Percentiles rank a stretch among this genome's conserved stretches.
Conservation (phyloP, 169 alveolate species). For the Plasmodium malariae region DNA sequence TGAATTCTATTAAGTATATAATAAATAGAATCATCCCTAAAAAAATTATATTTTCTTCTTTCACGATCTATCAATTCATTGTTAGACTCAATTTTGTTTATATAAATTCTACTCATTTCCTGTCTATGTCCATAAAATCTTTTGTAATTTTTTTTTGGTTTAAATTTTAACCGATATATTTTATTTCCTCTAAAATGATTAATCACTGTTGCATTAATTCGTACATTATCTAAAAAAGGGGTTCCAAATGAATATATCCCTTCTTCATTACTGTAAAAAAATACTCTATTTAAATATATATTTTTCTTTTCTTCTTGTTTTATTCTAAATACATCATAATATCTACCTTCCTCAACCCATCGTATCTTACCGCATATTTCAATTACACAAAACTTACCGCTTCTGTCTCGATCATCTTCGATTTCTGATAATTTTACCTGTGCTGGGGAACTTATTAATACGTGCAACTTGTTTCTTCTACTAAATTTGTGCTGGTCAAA, state of each 20-base stretch:
- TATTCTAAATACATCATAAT: constrained; percentile 87
- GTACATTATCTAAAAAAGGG: constrained; percentile 87
- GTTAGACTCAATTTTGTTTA: constrained; percentile 77
- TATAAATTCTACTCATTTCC: constrained; percentile 83
- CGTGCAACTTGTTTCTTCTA: constrained; percentile 33
- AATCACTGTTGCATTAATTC: constrained; percentile 84
- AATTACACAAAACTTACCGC: constrained; percentile 86
- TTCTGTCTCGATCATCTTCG: constrained; percentile 86
- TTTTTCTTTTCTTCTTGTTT: constrained; percentile 86
- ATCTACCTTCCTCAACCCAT: constrained; percentile 90
- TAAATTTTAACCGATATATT: constrained; percentile 82
- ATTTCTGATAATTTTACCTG: constrained; percentile 80
- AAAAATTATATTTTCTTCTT: constrained; percentile 67
- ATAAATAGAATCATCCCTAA: constrained; percentile 53
- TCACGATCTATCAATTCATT: constrained; percentile 37
- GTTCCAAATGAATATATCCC: constrained; percentile 86
- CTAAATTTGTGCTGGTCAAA: background rate
- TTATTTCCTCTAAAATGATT: constrained; percentile 90
- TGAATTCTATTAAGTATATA: constrained; percentile 69
- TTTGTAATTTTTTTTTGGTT: constrained; percentile 88
- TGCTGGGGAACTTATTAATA: constrained; percentile 86
- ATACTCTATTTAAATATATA: constrained; percentile 83
- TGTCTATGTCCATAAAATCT: constrained; percentile 86
- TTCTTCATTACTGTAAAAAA: constrained; percentile 82
- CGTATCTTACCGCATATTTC: constrained; percentile 86